Evolutionary conservation across 1,284 basidiomycete species (phyloP).

Genomic region (Neolentinus lepideus): DNA sequence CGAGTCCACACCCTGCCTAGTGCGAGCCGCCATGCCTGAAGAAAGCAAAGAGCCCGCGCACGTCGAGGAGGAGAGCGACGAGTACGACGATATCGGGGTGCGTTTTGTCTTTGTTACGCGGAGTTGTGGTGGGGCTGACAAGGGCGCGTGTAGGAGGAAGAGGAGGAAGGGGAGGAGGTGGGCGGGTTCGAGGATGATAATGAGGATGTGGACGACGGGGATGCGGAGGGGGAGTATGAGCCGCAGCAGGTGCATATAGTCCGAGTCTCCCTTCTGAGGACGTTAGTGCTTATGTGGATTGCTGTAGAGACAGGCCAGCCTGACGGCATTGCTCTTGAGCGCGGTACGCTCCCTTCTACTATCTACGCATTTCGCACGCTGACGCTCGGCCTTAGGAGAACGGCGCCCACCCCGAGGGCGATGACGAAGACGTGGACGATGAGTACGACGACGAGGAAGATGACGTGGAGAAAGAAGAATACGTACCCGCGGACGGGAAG

Average conservation of each 20-base stretch:
- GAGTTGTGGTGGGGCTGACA: too few species aligned
- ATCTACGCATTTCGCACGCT: not conserved
- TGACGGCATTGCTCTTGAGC: constrained; percentile 20
- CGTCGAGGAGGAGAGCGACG: constrained; percentile 19
- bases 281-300: constrained; percentile 4
- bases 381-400: not conserved
- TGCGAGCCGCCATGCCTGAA: not conserved
- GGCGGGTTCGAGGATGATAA: constrained; percentile 17
- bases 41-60: not conserved
- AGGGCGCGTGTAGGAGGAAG: constrained; percentile 12
- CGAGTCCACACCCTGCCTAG: too few species aligned
- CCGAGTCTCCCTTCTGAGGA: not conserved
- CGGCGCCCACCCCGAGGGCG: constrained; percentile 8
- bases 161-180: constrained; percentile 16
- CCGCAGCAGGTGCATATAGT: not conserved
- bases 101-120: not conserved
- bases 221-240: constrained; percentile 9
- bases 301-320: constrained; percentile 8
- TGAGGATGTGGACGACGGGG: constrained; percentile 12
- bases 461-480: constrained; percentile 21
- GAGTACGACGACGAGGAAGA: constrained; percentile 28
- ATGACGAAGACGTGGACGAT: constrained; percentile 24
- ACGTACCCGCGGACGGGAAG: constrained; percentile 10
- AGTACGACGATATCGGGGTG: constrained; percentile 21
- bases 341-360: constrained; percentile 8